Evolutionary conservation across 129 eudicot genomes (phyloP), one percentile per base, ranked within the genome.

Genomic region (Rutidosis leptorrhynchoides): DNA sequence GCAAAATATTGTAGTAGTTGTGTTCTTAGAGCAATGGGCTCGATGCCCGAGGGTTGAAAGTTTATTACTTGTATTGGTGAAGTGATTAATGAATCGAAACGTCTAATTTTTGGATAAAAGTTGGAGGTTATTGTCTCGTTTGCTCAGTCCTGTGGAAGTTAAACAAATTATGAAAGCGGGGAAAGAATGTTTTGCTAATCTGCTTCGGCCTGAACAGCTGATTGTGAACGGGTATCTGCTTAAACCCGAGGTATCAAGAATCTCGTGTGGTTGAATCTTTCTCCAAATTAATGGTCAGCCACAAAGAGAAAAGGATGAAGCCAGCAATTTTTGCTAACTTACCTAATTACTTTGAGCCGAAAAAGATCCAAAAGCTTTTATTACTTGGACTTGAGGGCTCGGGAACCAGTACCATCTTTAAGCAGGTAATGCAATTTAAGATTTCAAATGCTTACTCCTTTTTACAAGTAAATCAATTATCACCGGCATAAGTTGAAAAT

Each of bases 1-100:
- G 85, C 95, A 3, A 94, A 86, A 64, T 94, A 86, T 60, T 94
- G 99, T 62, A 84, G 95, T 61, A 89, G 74, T 68, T 94, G 99
- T 71, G 99, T 94, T 81, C 99, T 94, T 53, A 76, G 99, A 70
- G 97, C 97, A 23, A 94, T 94, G 99, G 99, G 99, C 0, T 94
- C 99, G 15, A 94, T 94, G 99, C 99, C 99, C 1, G 99, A 94
- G 69, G 99, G 99, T 59, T 83, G 99, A 10, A 94, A 94, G 71
- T 94, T 97, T 78, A 97, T 94, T 64, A 81, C 93, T 52, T 94
- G 99, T 83, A 94, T 94, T 59, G 88, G 99, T 16, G 91, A 86
- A 64, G 90, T 93, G 21, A 94, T 94, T 65, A 93, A 94, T 62
- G 99, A 94, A 74, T 89, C 84, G 1, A 89, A 94, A 49, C 71